Evolutionary conservation across 2,329 filamentous ascomycete genomes (phyloP).

Genomic region (Fonsecaea erecta): DNA sequence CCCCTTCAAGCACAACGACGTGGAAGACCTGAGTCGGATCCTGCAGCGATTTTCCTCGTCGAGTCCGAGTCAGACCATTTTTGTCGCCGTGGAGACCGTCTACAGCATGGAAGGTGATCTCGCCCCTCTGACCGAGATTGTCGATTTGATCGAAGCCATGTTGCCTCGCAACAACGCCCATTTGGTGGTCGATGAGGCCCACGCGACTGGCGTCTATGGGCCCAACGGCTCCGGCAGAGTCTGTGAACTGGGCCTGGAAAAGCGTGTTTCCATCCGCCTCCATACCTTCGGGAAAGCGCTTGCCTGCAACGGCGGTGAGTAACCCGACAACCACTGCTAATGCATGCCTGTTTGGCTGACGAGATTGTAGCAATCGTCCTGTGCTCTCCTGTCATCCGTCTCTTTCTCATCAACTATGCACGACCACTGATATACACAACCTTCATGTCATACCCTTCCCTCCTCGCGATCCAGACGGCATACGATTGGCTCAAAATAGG

Average conservation of each 20-base stretch:
- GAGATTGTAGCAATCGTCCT: slow-evolving; percentile 61
- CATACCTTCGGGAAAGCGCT: slow-evolving; percentile 62
- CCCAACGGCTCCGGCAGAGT: slow-evolving; percentile 56
- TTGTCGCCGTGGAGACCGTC: slow-evolving; percentile 71
- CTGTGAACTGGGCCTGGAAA: slow-evolving; percentile 55
- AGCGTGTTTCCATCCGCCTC: slow-evolving; percentile 55
- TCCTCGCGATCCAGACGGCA: slow-evolving; percentile 62
- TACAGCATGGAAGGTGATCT: slow-evolving; percentile 87
- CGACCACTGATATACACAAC: slow-evolving; percentile 77
- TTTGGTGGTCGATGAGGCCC: slow-evolving; percentile 63
- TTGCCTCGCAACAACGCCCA: slow-evolving; percentile 63
- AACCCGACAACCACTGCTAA: background rate
- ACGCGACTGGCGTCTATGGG: slow-evolving; percentile 58
- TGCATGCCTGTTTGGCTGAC: slow-evolving; percentile 1
- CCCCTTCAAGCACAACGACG: slow-evolving; percentile 56
- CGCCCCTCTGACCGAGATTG: slow-evolving; percentile 65
- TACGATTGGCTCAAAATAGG: slow-evolving; percentile 63
- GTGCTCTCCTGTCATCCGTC: slow-evolving; percentile 62
- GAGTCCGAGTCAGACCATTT: slow-evolving; percentile 54
- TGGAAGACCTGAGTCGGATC: slow-evolving; percentile 45
- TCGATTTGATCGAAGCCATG: slow-evolving; percentile 60
- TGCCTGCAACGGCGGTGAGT: slow-evolving; percentile 67
- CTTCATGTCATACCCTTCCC: slow-evolving; percentile 65
- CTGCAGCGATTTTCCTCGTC: slow-evolving; percentile 37
- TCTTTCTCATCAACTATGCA: slow-evolving; percentile 76